These are phyloP conservation scores for Castanea crenata DNA, from an alignment of 306 rosid genomes.

Conservation along the genomic window DNA sequence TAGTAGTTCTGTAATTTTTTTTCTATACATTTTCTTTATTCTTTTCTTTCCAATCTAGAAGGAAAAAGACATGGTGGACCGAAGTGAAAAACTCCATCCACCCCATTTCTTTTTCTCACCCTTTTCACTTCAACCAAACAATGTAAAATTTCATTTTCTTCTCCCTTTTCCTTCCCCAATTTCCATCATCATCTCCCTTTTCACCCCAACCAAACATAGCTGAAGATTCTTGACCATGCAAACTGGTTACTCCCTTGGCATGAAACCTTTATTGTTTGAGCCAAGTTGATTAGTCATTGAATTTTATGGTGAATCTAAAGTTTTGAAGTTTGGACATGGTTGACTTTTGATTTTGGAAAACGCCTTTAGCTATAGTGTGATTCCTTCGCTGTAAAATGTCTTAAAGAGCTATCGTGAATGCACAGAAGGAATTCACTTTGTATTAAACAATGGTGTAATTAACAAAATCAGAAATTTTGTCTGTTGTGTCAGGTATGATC, in stretches of 20 bases:
- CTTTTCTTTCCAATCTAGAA: too few species aligned
- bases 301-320: neutral
- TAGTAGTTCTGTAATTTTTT: too few species aligned
- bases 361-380: neutral
- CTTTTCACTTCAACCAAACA: neutral
- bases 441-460: neutral
- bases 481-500: constrained; percentile 69
- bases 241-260: neutral
- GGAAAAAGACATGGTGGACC: too few species aligned
- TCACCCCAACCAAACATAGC: neutral
- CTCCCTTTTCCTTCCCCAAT: too few species aligned
- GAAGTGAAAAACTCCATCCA: too few species aligned
- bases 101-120: too few species aligned
- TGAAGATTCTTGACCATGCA: neutral
- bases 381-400: neutral
- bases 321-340: constrained; percentile 5
- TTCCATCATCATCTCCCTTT: too few species aligned
- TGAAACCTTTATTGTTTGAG: neutral
- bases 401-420: neutral
- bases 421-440: neutral
- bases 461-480: neutral
- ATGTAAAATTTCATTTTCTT: neutral
- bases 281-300: neutral
- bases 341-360: neutral
- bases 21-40: too few species aligned